These are phyloP conservation scores for Solanum acaule DNA, from an alignment of 257 asterid species.

Conservation along the genomic window DNA sequence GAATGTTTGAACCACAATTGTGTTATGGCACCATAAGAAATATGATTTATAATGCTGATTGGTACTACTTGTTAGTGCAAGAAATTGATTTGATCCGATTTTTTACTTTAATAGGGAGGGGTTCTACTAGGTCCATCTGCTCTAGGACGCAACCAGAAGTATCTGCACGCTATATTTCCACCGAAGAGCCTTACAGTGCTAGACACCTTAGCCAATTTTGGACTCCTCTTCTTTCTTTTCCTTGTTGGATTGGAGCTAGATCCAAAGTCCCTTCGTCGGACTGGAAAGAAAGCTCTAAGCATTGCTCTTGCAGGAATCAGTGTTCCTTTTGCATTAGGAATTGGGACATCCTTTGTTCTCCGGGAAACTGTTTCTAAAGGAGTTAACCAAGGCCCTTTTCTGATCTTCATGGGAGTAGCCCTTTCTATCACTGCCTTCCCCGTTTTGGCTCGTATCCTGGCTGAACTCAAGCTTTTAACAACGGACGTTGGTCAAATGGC, in stretches of 20 bases:
- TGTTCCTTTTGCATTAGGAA: conserved; percentile 61
- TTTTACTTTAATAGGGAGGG: conserved; percentile 49
- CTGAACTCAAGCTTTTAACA: conserved; percentile 72
- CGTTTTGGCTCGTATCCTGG: conserved; percentile 75
- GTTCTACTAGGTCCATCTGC: conserved; percentile 82
- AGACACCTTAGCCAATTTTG: conserved; percentile 72
- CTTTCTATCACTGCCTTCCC: conserved; percentile 88
- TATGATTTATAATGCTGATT: neutral
- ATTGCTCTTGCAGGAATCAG: conserved; percentile 74
- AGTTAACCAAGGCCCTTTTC: conserved; percentile 34
- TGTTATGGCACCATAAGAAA: neutral
- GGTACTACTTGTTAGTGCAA: neutral
- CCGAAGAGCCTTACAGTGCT: conserved; percentile 54
- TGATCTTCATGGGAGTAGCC: conserved; percentile 80
- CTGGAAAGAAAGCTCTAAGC: conserved; percentile 53
- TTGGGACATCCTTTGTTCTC: conserved; percentile 57
- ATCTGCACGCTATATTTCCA: conserved; percentile 55
- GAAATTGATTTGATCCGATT: neutral
- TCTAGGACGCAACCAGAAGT: conserved; percentile 43
- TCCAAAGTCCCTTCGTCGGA: conserved; percentile 29
- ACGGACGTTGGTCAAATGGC: conserved; percentile 73
- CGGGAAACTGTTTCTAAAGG: conserved; percentile 36
- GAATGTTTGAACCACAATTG: neutral
- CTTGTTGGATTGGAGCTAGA: conserved; percentile 71
- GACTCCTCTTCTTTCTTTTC: conserved; percentile 70